These are phyloP conservation scores for Aphanomyces astaci DNA, from an alignment of 352 stramenopile genomes.

Conservation along the genomic window DNA sequence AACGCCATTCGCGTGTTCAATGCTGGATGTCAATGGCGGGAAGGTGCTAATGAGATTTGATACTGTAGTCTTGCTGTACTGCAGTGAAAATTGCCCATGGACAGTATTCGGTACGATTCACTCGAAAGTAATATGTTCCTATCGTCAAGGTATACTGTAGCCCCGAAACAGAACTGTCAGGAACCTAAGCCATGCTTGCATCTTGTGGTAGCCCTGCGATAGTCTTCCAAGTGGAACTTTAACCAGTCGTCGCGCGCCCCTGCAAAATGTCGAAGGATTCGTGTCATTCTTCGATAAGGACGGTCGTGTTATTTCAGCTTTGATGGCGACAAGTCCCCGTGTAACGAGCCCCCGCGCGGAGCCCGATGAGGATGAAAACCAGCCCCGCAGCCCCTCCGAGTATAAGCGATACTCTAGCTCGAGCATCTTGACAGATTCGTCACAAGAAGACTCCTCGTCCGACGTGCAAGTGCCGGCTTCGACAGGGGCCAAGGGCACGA, in stretches of 20 bases:
- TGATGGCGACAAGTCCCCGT: neutral
- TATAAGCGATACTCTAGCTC: slow-evolving; percentile 11
- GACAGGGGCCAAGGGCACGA: neutral
- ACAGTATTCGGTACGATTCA: too few species aligned
- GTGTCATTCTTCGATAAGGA: neutral
- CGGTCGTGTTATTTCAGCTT: neutral
- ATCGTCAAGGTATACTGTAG: too few species aligned
- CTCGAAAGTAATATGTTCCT: too few species aligned
- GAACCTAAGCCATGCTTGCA: too few species aligned
- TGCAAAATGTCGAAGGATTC: slow-evolving; percentile 1
- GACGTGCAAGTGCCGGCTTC: neutral
- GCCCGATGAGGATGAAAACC: neutral
- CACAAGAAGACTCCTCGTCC: neutral
- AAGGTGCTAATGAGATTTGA: too few species aligned
- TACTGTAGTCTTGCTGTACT: too few species aligned
- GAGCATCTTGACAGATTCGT: neutral
- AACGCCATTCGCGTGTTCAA: too few species aligned
- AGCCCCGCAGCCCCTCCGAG: neutral
- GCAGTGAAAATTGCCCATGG: too few species aligned
- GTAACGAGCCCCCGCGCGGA: neutral
- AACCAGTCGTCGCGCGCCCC: neutral
- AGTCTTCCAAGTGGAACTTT: neutral
- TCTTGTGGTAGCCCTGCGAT: too few species aligned
- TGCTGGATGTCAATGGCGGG: too few species aligned
- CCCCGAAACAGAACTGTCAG: too few species aligned